Evolutionary conservation across 2,329 filamentous ascomycete genomes (phyloP).

Genomic region (Nothopassalora personata): DNA sequence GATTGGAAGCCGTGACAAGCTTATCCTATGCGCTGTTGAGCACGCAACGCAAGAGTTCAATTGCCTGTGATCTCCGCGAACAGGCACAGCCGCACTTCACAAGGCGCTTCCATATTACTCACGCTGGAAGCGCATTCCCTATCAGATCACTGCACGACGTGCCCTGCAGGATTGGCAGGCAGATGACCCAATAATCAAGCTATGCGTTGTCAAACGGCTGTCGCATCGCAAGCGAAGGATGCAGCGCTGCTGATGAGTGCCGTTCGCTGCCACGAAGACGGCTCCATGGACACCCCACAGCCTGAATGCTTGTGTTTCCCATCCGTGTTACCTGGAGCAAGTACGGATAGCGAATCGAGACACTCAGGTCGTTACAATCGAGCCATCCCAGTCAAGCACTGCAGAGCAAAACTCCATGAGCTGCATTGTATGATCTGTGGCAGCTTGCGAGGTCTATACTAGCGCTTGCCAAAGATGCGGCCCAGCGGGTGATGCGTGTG

Average conservation of each 20-base stretch:
- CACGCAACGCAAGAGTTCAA: constrained; percentile 7
- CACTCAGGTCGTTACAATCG: neutral
- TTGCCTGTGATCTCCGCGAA: constrained; percentile 10
- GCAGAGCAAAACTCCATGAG: neutral
- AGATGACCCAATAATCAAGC: constrained; percentile 2
- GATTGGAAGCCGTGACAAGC: neutral
- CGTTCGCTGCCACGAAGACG: constrained; percentile 1
- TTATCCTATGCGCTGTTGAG: neutral
- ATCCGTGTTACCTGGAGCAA: neutral
- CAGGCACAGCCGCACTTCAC: constrained; percentile 16
- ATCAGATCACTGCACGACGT: constrained; percentile 2
- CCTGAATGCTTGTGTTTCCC: neutral
- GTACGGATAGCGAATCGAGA: neutral
- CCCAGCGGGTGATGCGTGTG: no score
- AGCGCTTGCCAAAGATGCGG: neutral
- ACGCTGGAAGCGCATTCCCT: constrained; percentile 7
- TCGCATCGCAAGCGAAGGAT: constrained; percentile 3
- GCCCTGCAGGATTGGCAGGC: neutral
- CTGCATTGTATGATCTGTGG: neutral
- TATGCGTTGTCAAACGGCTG: constrained; percentile 4
- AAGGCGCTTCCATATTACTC: constrained; percentile 2
- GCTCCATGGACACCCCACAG: neutral
- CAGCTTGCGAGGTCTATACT: neutral
- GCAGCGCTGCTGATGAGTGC: neutral
- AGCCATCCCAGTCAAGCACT: neutral